A percentile compares a stretch with the other conserved stretches of the same genome.
These are phyloP conservation scores for Nyctanthes arbortristis DNA, from an alignment of 257 asterid species.

Conservation along the genomic window DNA sequence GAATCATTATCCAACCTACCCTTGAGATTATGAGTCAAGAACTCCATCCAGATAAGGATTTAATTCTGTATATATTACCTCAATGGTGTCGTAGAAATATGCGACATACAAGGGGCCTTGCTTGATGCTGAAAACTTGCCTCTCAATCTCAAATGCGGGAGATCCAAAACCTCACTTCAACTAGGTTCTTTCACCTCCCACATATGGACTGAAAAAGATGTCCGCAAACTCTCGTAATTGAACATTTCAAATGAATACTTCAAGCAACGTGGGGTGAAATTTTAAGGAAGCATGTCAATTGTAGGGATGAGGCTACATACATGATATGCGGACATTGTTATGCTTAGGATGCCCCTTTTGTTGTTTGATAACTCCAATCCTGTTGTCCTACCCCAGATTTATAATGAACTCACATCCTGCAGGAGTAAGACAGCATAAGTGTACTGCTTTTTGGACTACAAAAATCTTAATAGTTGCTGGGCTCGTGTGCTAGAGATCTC, in stretches of 20 bases:
- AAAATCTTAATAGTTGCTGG: not conserved
- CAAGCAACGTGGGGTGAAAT: too few species aligned
- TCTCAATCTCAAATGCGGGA: not conserved
- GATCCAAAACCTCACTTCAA: not conserved
- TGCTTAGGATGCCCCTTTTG: not conserved
- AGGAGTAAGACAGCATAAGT: not conserved
- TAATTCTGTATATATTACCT: not conserved
- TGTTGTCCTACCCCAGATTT: not conserved
- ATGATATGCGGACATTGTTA: not conserved
- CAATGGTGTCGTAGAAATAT: not conserved
- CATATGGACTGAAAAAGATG: too few species aligned
- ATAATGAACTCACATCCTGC: not conserved
- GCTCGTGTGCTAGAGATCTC: not conserved
- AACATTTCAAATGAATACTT: too few species aligned
- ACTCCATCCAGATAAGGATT: not conserved
- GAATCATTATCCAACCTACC: not conserved
- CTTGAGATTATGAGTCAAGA: not conserved
- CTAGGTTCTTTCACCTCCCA: not conserved
- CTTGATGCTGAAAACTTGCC: not conserved
- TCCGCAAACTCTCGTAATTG: too few species aligned
- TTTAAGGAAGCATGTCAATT: too few species aligned
- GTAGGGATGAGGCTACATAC: not conserved
- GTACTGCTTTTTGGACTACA: not conserved
- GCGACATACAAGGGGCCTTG: not conserved
- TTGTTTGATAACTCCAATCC: not conserved